A percentile compares a stretch with the other conserved stretches of the same genome.
phyloP scores from a whole-genome alignment of 768 basidiomycete genomes.

The Tulasnella calospora region DNA sequence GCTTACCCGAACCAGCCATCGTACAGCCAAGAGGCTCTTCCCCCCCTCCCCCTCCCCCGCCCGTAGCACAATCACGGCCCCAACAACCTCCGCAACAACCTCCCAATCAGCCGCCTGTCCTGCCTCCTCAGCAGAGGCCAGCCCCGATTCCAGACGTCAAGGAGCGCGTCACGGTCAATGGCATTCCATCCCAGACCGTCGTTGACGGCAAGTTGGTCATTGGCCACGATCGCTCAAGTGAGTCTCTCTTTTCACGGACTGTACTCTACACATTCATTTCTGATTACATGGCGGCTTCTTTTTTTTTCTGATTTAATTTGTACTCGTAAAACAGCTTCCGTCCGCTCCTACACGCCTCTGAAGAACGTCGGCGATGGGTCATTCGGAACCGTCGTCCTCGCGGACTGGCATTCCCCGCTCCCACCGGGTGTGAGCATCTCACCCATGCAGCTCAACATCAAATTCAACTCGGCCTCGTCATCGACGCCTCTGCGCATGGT shows the following conservation, averaged over 20 bases:
- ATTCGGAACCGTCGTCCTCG: constrained; percentile 97
- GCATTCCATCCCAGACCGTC: constrained; percentile 72
- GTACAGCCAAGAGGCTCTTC: not conserved
- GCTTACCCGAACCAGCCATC: constrained; percentile 9
- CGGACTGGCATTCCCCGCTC: constrained; percentile 97
- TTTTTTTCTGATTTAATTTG: constrained; percentile 28
- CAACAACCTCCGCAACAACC: not conserved
- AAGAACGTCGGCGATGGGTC: constrained; percentile 98
- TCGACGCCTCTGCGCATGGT: constrained; percentile 76
- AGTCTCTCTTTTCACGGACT: constrained; percentile 36
- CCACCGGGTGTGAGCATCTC: constrained; percentile 86
- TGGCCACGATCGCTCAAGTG: constrained; percentile 66
- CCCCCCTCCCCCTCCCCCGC: not conserved
- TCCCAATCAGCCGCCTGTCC: not conserved
- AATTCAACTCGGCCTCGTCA: not conserved
- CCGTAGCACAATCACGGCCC: not conserved
- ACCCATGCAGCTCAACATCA: constrained; percentile 75
- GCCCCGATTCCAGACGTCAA: constrained; percentile 35
- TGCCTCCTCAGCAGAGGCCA: not conserved
- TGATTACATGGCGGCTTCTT: constrained; percentile 26
- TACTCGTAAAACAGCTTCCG: constrained; percentile 52
- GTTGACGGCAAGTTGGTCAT: constrained; percentile 64
- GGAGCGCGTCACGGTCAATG: constrained; percentile 62
- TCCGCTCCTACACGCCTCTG: constrained; percentile 86
- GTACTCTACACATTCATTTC: not conserved